Evolutionary conservation across 495 filamentous ascomycete genomes (phyloP).

Genomic region (Trichoderma reesei): DNA sequence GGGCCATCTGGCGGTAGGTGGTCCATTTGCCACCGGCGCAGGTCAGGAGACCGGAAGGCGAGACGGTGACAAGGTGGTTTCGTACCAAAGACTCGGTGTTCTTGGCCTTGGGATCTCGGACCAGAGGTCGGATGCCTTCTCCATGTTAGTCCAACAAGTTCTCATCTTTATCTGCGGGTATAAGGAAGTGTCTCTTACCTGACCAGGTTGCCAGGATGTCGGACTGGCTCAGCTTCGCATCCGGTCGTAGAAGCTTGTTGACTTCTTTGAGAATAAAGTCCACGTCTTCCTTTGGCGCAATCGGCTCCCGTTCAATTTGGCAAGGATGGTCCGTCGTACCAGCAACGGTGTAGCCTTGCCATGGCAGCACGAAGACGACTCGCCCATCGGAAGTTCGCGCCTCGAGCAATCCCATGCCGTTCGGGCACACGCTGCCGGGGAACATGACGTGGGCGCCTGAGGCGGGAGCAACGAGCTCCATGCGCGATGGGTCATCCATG

Average conservation of each 20-base stretch:
- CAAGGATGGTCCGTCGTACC: conserved; percentile 68
- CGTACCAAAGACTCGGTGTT: conserved; percentile 73
- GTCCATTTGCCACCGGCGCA: conserved; percentile 77
- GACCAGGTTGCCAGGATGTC: conserved; percentile 75
- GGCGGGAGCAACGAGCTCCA: conserved; percentile 65
- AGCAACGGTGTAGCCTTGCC: conserved; percentile 77
- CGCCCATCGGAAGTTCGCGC: conserved; percentile 67
- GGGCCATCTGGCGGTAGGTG: conserved; percentile 75
- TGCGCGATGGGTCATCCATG: conserved; percentile 47
- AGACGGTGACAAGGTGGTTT: conserved; percentile 65
- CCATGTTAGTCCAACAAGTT: not conserved
- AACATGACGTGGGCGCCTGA: conserved; percentile 71
- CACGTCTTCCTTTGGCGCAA: conserved; percentile 66
- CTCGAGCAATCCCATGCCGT: conserved; percentile 71
- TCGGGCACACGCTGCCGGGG: conserved; percentile 68
- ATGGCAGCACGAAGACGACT: conserved; percentile 77
- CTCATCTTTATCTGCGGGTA: not conserved
- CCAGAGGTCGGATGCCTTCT: conserved; percentile 56
- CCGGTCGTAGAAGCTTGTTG: conserved; percentile 57
- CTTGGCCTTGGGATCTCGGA: conserved; percentile 64
- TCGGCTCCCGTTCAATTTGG: conserved; percentile 52
- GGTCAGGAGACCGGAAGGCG: conserved; percentile 58
- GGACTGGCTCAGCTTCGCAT: conserved; percentile 62
- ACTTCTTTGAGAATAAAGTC: conserved; percentile 70
- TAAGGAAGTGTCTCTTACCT: conserved; percentile 17